phyloP scores from a whole-genome alignment of 2,329 filamentous ascomycete genomes.

The Hypoxylon sp. region DNA sequence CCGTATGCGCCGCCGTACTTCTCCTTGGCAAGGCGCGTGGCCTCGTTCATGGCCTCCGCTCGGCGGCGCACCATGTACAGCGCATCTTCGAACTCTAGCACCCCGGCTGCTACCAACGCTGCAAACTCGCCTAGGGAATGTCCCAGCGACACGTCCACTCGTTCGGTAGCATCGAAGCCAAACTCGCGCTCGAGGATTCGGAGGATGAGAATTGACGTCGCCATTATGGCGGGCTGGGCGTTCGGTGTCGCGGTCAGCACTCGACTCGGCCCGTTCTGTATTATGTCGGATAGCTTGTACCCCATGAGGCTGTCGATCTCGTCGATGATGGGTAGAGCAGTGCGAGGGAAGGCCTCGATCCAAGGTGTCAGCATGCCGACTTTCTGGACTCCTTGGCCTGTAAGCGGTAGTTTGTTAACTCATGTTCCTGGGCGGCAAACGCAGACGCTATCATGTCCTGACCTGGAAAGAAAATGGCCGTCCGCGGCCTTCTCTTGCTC shows the following conservation, averaged over 20 bases:
- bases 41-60: slow-evolving; percentile 83
- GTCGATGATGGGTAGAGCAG: slow-evolving; percentile 77
- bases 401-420: slow-evolving; percentile 15
- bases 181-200: slow-evolving; percentile 88
- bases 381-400: slow-evolving; percentile 88
- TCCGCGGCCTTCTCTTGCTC: slow-evolving; percentile 51
- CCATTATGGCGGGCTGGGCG: slow-evolving; percentile 96
- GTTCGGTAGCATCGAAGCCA: slow-evolving; percentile 72
- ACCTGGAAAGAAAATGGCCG: slow-evolving; percentile 69
- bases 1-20: slow-evolving; percentile 83
- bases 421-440: neutral
- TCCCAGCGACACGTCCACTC: slow-evolving; percentile 83
- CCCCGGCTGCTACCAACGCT: slow-evolving; percentile 83
- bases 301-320: slow-evolving; percentile 83
- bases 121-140: slow-evolving; percentile 95
- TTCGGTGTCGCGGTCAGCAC: slow-evolving; percentile 82
- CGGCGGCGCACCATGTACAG: slow-evolving; percentile 78
- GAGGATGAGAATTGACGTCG: slow-evolving; percentile 88
- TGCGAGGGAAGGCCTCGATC: slow-evolving; percentile 84
- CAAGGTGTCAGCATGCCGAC: slow-evolving; percentile 88
- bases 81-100: slow-evolving; percentile 79
- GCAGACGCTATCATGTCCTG: slow-evolving; percentile 1
- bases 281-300: slow-evolving; percentile 77
- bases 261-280: slow-evolving; percentile 80
- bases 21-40: slow-evolving; percentile 70